These are phyloP conservation scores for Neonectria coccinea DNA, from an alignment of 2,329 filamentous ascomycete species.

Conservation along the genomic window DNA sequence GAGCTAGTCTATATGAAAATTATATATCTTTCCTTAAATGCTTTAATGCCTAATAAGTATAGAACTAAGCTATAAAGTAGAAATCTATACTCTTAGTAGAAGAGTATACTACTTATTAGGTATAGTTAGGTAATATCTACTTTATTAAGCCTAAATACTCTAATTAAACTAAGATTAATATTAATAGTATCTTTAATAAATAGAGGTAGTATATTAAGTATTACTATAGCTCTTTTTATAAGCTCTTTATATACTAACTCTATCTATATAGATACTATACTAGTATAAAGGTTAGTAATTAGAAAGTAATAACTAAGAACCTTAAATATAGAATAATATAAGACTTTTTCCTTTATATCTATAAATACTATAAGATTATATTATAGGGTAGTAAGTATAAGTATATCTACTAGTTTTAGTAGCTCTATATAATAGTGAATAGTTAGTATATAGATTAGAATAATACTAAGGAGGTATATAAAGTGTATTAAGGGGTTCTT, in stretches of 20 bases:
- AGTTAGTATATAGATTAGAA: constrained; percentile 32
- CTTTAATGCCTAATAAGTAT: constrained; percentile 15
- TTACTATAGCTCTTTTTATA: neutral
- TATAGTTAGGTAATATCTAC: constrained; percentile 30
- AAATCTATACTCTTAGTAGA: constrained; percentile 31
- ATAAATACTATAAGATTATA: constrained; percentile 38
- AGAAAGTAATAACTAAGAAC: constrained; percentile 32
- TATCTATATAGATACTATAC: constrained; percentile 34
- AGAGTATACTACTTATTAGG: constrained; percentile 34
- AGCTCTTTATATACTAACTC: constrained; percentile 20
- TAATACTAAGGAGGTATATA: constrained; percentile 11
- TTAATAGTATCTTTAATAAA: constrained; percentile 39
- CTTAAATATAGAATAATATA: constrained; percentile 34
- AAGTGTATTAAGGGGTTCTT: neutral
- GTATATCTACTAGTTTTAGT: constrained; percentile 46
- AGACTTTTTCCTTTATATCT: constrained; percentile 45
- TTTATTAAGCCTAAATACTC: constrained; percentile 40
- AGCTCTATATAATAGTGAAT: constrained; percentile 42
- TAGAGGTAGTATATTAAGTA: constrained; percentile 34
- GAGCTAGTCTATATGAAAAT: constrained; percentile 16
- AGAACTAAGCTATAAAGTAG: constrained; percentile 24
- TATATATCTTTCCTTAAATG: constrained; percentile 23
- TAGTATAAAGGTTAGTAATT: constrained; percentile 37
- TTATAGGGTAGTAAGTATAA: constrained; percentile 38
- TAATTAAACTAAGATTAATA: constrained; percentile 38